Evolutionary conservation across 73 alveolate species (phyloP).

Genomic region (Paramecium octaurelia): DNA sequence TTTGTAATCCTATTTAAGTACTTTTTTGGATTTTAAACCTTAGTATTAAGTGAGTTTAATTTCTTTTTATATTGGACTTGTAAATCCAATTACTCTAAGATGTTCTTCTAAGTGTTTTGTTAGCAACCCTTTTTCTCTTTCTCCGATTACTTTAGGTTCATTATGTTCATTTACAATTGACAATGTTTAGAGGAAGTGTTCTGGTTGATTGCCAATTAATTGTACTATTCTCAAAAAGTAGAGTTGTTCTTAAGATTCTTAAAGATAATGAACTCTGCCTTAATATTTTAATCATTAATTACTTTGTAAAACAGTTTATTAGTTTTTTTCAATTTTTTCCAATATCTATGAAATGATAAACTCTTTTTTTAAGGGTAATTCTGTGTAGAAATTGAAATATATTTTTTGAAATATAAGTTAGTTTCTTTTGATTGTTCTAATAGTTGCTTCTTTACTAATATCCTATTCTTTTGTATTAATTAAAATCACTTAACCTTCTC

Average conservation of each 20-base stretch:
- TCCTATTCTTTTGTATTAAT: neutral
- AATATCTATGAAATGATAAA: neutral
- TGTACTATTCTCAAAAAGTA: neutral
- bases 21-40: neutral
- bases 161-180: neutral
- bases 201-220: neutral
- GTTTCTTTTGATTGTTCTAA: neutral
- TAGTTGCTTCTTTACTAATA: neutral
- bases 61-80: neutral
- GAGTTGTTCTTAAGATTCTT: neutral
- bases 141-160: neutral
- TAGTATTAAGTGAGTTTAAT: neutral
- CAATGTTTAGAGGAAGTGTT: neutral
- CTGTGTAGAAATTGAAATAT: neutral
- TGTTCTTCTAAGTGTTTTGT: neutral
- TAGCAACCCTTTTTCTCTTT: neutral
- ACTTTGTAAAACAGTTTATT: neutral
- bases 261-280: constrained; percentile 31
- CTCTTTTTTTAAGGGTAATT: neutral
- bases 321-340: neutral
- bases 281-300: neutral
- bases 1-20: neutral
- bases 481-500: neutral
- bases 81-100: neutral
- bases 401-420: neutral